Evolutionary conservation across 2,329 filamentous ascomycete genomes (phyloP), one percentile per base, ranked within the genome.

Genomic region (Curvularia verruculosa): DNA sequence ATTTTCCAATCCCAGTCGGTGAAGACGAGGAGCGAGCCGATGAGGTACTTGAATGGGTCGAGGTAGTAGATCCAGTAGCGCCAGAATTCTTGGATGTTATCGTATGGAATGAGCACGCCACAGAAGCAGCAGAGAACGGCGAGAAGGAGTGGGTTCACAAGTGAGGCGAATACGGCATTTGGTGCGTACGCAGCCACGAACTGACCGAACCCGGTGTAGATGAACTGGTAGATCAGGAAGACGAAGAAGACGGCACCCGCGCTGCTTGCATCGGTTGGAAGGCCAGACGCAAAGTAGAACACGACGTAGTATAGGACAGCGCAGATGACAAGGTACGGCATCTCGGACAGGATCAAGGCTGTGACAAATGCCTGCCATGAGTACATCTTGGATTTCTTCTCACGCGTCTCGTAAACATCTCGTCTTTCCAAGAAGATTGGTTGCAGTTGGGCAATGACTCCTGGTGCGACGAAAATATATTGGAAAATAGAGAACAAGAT

Each of bases 341-440:
- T 81, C 71, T 92, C 89, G 37, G 89, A 87, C 1, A 89, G 55
- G 51, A 92, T 84, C 64, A 89, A 88, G 61, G 86, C 84, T 1
- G 88, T 78, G 67, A 91, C 83, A 73, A 92, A 92, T 1, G 83
- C 86, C 61, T 84, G 81, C 89, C 89, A 92, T 0, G 85, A 89
- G 77, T 92, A 92, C 0, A 86, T 83, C 68, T 91, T 90, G 65
- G 83, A 85, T 2, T 87, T 83, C 12, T 83, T 79, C 68, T 87
- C 84, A 41, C 84, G 83, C 3, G 81, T 82, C 69, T 86, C 84
- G 71, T 85, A 87, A n/a, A 87, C 68, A 18, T 75, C 69, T 28
- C 71, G 70, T 26, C 67, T 63, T 9, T 71, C 78, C 45, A 82
- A 80, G 66, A 83, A 82, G 4, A 82, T 58, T 15, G 79, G 75